A percentile compares a stretch with the other conserved stretches of the same genome.
Evolutionary conservation across 192 early-diverging fungal species (phyloP).

Genomic region (Coemansia umbellata): DNA sequence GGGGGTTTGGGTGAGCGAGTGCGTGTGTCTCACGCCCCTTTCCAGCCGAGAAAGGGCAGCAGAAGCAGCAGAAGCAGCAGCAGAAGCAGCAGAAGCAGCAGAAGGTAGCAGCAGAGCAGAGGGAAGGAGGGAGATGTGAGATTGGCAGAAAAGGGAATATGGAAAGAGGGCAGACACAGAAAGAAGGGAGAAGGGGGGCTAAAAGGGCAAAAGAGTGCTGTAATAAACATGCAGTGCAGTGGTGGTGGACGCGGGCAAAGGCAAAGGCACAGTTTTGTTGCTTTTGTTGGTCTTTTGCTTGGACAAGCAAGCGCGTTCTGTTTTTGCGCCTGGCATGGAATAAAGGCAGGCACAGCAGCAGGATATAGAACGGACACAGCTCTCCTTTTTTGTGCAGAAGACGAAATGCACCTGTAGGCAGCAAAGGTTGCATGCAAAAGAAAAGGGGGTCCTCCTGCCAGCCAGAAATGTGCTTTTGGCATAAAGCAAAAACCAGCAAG

Average conservation of each 20-base stretch:
- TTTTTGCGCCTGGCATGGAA: too few species aligned
- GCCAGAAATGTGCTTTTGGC: too few species aligned
- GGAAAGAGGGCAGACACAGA: neutral
- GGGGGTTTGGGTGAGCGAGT: neutral
- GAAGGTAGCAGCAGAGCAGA: too few species aligned
- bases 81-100: conserved; percentile 1
- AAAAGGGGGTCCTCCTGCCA: too few species aligned
- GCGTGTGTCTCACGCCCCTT: neutral
- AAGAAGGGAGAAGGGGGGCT: neutral
- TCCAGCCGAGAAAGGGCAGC: conserved; percentile 4
- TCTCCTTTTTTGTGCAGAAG: too few species aligned
- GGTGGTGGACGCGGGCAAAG: too few species aligned
- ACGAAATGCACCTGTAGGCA: too few species aligned
- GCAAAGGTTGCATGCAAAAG: too few species aligned
- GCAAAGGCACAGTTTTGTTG: neutral
- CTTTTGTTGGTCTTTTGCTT: neutral
- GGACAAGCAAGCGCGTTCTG: too few species aligned
- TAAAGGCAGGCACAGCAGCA: too few species aligned
- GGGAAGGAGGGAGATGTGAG: neutral
- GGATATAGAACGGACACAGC: too few species aligned
- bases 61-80: conserved; percentile 3
- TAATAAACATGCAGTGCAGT: too few species aligned
- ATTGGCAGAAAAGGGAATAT: conserved; percentile 1
- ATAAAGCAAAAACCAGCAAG: neutral
- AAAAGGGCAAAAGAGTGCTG: neutral